These are phyloP conservation scores for Lumnitzera littorea DNA, from an alignment of 345 rosid species.

Conservation along the genomic window DNA sequence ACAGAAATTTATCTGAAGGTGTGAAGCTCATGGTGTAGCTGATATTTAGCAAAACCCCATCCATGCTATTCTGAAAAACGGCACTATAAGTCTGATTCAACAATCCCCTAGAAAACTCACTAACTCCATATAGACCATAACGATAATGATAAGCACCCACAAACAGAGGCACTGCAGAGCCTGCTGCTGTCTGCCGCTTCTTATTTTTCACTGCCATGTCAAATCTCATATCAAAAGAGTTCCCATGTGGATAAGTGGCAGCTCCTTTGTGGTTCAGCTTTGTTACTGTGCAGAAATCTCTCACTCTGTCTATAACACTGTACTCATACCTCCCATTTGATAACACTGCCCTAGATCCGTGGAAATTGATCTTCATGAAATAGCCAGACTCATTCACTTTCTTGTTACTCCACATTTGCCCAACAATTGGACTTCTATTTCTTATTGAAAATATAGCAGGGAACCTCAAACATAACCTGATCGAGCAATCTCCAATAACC, in stretches of 20 bases:
- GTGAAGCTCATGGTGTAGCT: constrained; percentile 52
- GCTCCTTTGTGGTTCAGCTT: constrained; percentile 35
- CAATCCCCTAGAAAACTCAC: not conserved
- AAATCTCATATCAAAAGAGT: constrained; percentile 67
- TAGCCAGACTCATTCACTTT: constrained; percentile 34
- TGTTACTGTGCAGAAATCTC: constrained; percentile 30
- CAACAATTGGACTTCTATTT: constrained; percentile 34
- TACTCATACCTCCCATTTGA: constrained; percentile 51
- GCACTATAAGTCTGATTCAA: constrained; percentile 5
- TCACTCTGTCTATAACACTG: constrained; percentile 32
- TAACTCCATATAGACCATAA: not conserved
- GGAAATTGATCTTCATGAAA: constrained; percentile 38
- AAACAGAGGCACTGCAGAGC: constrained; percentile 52
- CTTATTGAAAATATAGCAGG: constrained; percentile 41
- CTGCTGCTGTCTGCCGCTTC: constrained; percentile 33
- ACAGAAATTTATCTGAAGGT: constrained; percentile 13
- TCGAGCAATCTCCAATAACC: constrained; percentile 56
- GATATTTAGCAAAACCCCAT: constrained; percentile 41
- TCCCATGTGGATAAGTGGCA: constrained; percentile 35
- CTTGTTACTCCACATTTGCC: constrained; percentile 56
- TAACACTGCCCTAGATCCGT: constrained; percentile 19
- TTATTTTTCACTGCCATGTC: constrained; percentile 36
- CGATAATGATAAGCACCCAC: constrained; percentile 45
- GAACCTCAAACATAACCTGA: constrained; percentile 57
- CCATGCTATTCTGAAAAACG: constrained; percentile 15